Evolutionary conservation across 305 asterid genomes (phyloP).

Genomic region (Rubia tinctorum): DNA sequence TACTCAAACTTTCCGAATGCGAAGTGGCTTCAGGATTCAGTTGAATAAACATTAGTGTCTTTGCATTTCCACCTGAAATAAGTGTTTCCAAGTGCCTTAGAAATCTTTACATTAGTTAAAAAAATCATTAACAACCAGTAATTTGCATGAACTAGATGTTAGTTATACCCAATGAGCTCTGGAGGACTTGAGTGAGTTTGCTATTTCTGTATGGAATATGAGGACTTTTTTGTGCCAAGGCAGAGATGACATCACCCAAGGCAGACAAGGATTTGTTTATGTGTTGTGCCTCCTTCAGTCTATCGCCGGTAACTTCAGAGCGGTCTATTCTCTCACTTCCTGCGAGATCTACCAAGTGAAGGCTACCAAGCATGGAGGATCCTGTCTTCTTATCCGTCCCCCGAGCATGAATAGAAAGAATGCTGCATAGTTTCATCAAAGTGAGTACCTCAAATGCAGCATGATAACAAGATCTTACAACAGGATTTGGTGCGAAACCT

Average conservation of each 20-base stretch:
- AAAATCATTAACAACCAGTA: too few relatives aligned
- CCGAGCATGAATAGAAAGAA: constrained; percentile 30
- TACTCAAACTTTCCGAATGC: constrained; percentile 30
- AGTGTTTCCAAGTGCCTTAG: background rate
- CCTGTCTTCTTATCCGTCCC: constrained; percentile 31
- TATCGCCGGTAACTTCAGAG: constrained; percentile 42
- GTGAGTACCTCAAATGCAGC: background rate
- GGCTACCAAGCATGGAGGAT: constrained; percentile 31
- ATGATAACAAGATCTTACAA: background rate
- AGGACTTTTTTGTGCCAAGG: constrained; percentile 50
- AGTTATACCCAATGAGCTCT: constrained; percentile 37
- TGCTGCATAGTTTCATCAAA: constrained; percentile 18
- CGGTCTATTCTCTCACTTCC: constrained; percentile 47
- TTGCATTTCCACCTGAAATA: constrained; percentile 38
- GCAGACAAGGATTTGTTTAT: constrained; percentile 43
- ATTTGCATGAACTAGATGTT: background rate
- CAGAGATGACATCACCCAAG: constrained; percentile 41
- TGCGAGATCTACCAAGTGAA: constrained; percentile 45
- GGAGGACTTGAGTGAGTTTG: constrained; percentile 62
- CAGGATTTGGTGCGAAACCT: constrained; percentile 16
- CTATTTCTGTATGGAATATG: constrained; percentile 57
- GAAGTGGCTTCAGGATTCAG: constrained; percentile 36
- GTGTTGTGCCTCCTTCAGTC: constrained; percentile 45
- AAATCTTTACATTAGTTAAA: too few relatives aligned
- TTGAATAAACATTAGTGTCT: constrained; percentile 45